Conservation (phyloP, 169 alveolate species). For the Eimeria tenella region DNA sequence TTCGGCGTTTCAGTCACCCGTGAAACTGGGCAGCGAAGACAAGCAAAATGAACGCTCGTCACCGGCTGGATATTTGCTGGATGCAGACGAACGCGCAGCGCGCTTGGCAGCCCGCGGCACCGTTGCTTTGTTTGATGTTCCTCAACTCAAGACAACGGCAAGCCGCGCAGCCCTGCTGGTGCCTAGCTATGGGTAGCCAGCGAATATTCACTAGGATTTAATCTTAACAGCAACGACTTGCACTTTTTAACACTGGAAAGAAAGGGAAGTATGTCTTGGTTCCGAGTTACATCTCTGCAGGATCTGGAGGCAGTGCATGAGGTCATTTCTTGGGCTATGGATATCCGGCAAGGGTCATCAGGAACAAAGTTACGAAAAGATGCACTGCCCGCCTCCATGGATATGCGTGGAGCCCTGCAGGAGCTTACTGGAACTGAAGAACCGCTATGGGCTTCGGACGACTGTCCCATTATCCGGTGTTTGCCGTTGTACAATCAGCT, state of each 20-base stretch:
- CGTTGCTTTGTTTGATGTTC: conserved; percentile 66
- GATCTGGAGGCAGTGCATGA: conserved; percentile 47
- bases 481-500: conserved; percentile 41
- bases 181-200: background rate
- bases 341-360: background rate
- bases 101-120: conserved; percentile 67
- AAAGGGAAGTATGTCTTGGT: too few relatives aligned
- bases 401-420: background rate
- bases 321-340: conserved; percentile 40
- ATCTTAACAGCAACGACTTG: background rate
- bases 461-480: conserved; percentile 53
- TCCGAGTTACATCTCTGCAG: background rate
- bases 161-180: background rate
- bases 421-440: background rate
- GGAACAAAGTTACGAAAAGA: background rate
- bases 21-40: background rate
- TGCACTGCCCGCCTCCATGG: background rate
- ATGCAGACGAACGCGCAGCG: conserved; percentile 19
- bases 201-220: background rate
- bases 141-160: background rate
- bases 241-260: too few relatives aligned
- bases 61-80: conserved; percentile 46
- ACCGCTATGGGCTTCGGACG: conserved; percentile 65
- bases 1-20: background rate
- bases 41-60: background rate